Percentiles rank a stretch among this genome's conserved stretches.
Conservation (phyloP, 345 rosid genomes). For the Fremontodendron californicum region DNA sequence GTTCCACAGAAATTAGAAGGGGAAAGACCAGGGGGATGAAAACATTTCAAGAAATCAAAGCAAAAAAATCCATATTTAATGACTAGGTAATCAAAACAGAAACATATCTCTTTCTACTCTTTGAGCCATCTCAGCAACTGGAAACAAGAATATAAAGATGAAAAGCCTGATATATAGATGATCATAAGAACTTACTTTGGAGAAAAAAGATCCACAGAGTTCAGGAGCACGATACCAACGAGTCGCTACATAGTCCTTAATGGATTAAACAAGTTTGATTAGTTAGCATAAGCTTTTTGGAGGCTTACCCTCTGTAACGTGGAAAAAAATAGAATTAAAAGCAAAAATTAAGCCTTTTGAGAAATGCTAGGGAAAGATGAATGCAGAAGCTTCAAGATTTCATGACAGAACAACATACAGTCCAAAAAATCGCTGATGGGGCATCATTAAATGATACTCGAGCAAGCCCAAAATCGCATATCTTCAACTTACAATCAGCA, state of each 20-base stretch:
- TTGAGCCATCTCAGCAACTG: constrained; percentile 8
- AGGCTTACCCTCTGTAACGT: background rate
- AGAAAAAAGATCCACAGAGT: constrained; percentile 96
- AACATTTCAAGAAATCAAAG: background rate
- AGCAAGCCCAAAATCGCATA: constrained; percentile 99
- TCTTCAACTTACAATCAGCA: constrained; percentile 97
- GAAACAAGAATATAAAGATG: constrained; percentile 1
- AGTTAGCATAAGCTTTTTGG: constrained; percentile 9
- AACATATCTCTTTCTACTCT: background rate
- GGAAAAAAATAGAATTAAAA: background rate
- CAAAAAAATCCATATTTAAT: background rate
- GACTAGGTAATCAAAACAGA: background rate
- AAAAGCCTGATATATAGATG: background rate
- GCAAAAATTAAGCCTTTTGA: background rate
- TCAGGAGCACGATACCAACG: constrained; percentile 99
- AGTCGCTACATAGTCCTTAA: constrained; percentile 96
- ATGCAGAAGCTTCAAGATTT: constrained; percentile 37
- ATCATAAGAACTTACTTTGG: constrained; percentile 57
- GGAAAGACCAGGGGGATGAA: background rate
- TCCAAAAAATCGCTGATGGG: constrained; percentile 90
- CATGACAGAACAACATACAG: constrained; percentile 51
- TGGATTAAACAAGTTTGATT: constrained; percentile 15
- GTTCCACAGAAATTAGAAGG: background rate
- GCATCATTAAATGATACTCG: constrained; percentile 96
- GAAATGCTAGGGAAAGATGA: background rate